Evolutionary conservation across 495 filamentous ascomycete genomes (phyloP), one percentile per base, ranked within the genome.

Genomic region (Lichenothelia convexa): DNA sequence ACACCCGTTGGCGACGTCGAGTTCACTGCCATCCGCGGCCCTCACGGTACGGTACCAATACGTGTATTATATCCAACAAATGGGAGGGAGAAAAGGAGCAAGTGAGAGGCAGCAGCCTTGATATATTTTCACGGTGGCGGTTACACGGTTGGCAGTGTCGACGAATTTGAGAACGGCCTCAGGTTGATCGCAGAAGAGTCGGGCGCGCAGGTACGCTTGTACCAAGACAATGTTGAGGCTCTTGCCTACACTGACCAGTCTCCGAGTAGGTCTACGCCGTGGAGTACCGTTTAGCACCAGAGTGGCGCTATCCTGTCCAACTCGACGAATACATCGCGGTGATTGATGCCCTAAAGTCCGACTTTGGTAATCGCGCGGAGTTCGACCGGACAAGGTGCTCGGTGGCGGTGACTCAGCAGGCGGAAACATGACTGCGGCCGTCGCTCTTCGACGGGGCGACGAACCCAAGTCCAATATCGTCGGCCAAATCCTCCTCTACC

Each of bases 121-220:
- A 47, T 61, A 9, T 59, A 57, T 37, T 50, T 56, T 15, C 58
- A 63, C 34, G 60, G 58, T n/a, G 61, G 60, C 1, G 56, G 58
- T 1, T 63, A 53, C 34, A 51, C 54, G 1, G 44, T 50, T 3
- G 57, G 60, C 1, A 48, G 40, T 18, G 48, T 59, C 8, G 58
- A 61, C 24, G 54, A 58, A 24, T 60, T 61, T 24, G 59, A 62
- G 37, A 51, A 48, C 18, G 50, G 52, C 3, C 40, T 53, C 3
- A 48, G 59, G 18, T 24, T 54, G 41, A 19, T 53, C 16, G 44
- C 54, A 24, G 44, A 59, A 36, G 36, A 41, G 39, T 34, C 11
- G 20, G 47, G 21, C 34, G 44, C 44, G 37, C 38, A 45, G 32
- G 42, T 45, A n/a, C n/a, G n/a, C n/a, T n/a, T n/a, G n/a, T n/a